Conservation (phyloP, 768 basidiomycete genomes). For the Boletus insuetus region DNA sequence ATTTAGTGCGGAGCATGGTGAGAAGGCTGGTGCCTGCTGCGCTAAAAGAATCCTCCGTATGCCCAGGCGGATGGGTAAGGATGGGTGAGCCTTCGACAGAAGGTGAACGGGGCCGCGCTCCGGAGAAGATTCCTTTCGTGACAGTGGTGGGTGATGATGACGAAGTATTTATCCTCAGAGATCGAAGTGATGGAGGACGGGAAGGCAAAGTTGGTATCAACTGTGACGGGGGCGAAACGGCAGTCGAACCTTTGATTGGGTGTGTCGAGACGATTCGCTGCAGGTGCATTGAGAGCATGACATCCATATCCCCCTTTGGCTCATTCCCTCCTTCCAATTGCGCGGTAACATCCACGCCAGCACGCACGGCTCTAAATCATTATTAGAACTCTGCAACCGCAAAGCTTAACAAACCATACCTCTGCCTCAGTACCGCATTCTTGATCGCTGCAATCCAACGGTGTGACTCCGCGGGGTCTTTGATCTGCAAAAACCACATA, state of each 20-base stretch:
- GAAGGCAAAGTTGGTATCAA: slow-evolving; percentile 25
- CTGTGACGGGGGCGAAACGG: slow-evolving; percentile 12
- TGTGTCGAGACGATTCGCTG: slow-evolving; percentile 50
- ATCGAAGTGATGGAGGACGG: slow-evolving; percentile 29
- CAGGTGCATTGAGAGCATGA: slow-evolving; percentile 75
- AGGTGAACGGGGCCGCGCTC: slow-evolving; percentile 27
- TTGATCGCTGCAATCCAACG: slow-evolving; percentile 78
- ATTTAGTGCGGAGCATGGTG: slow-evolving; percentile 46
- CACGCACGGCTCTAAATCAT: slow-evolving; percentile 56
- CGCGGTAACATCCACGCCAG: slow-evolving; percentile 54
- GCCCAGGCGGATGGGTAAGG: slow-evolving; percentile 33
- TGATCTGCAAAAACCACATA: slow-evolving; percentile 66
- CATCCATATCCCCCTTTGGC: slow-evolving; percentile 78
- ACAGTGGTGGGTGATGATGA: slow-evolving; percentile 16
- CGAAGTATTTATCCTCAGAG: slow-evolving; percentile 18
- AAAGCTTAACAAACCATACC: slow-evolving; percentile 38
- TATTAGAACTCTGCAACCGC: not conserved
- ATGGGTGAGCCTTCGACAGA: slow-evolving; percentile 45
- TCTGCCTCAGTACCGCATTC: slow-evolving; percentile 64
- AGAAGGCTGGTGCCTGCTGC: slow-evolving; percentile 55
- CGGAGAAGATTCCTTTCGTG: slow-evolving; percentile 23
- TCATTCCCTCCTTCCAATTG: slow-evolving; percentile 47
- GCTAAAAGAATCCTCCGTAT: slow-evolving; percentile 54
- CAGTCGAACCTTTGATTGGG: slow-evolving; percentile 9
- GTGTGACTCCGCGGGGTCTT: slow-evolving; percentile 59